A percentile compares a stretch with the other conserved stretches of the same genome.
Evolutionary conservation across 2,329 filamentous ascomycete species (phyloP).

Genomic region (Neofusicoccum cordaticola): DNA sequence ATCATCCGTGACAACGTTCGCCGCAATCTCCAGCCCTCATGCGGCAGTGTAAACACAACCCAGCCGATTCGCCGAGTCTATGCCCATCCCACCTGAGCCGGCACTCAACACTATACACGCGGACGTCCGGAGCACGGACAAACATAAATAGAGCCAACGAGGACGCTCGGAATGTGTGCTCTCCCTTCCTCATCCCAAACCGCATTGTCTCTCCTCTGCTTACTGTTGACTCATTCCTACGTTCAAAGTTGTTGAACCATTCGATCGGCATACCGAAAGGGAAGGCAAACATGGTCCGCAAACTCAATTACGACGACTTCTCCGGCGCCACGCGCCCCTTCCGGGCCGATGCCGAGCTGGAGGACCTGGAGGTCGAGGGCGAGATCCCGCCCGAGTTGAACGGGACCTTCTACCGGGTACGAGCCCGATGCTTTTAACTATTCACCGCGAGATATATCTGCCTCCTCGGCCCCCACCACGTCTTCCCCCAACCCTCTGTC

Average conservation of each 20-base stretch:
- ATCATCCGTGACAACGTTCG: not conserved
- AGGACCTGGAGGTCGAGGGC: conserved; percentile 12
- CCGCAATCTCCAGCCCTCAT: not conserved
- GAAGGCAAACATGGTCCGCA: not conserved
- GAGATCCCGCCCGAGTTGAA: conserved; percentile 21
- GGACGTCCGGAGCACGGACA: not conserved
- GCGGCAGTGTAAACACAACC: not conserved
- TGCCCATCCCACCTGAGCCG: not conserved
- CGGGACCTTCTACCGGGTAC: conserved; percentile 18
- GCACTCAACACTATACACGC: not conserved
- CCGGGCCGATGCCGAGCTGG: not conserved
- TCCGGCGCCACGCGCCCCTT: not conserved
- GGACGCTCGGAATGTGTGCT: not conserved
- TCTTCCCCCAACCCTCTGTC: too few relatives aligned
- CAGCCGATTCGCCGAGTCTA: not conserved
- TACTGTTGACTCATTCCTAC: not conserved
- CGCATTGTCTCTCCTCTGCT: not conserved
- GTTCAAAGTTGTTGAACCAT: not conserved
- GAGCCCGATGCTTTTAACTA: not conserved
- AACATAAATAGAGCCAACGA: not conserved
- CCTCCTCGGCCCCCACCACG: not conserved
- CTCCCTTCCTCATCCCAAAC: not conserved
- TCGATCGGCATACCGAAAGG: not conserved
- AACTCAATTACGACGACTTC: not conserved
- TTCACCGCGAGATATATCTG: too few relatives aligned